phyloP scores from a whole-genome alignment of 2,329 filamentous ascomycete species.

The Zymoseptoria passerinii region DNA sequence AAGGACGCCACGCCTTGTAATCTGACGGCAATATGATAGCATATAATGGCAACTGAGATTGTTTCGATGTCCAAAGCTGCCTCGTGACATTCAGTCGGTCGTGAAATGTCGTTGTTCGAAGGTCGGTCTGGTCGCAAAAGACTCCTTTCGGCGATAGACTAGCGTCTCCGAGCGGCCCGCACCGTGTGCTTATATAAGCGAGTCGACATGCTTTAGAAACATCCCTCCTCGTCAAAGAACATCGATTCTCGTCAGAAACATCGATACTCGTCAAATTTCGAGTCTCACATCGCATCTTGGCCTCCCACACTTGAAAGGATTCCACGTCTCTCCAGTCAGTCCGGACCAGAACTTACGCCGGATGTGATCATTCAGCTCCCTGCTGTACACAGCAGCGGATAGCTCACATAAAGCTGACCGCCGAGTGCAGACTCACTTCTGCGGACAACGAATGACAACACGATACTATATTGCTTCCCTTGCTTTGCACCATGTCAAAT shows the following conservation, averaged over 20 bases:
- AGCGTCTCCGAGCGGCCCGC: neutral
- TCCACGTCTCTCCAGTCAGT: neutral
- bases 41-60: neutral
- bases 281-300: neutral
- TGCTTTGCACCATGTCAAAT: too few species aligned
- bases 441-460: too few species aligned
- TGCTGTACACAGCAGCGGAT: neutral
- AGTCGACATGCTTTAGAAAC: neutral
- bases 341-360: neutral
- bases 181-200: neutral
- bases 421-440: too few species aligned
- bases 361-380: neutral
- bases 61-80: neutral
- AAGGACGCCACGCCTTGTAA: neutral
- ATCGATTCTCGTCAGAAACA: neutral
- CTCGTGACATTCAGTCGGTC: neutral
- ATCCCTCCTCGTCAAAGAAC: too few species aligned
- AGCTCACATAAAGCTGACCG: neutral
- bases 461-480: too few species aligned
- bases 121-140: neutral
- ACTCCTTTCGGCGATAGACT: neutral
- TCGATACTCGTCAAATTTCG: neutral
- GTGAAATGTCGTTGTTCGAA: neutral
- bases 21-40: neutral
- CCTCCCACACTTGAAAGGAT: too few species aligned